These are phyloP conservation scores for Prunella vulgaris DNA, from an alignment of 257 asterid genomes.

Conservation along the genomic window DNA sequence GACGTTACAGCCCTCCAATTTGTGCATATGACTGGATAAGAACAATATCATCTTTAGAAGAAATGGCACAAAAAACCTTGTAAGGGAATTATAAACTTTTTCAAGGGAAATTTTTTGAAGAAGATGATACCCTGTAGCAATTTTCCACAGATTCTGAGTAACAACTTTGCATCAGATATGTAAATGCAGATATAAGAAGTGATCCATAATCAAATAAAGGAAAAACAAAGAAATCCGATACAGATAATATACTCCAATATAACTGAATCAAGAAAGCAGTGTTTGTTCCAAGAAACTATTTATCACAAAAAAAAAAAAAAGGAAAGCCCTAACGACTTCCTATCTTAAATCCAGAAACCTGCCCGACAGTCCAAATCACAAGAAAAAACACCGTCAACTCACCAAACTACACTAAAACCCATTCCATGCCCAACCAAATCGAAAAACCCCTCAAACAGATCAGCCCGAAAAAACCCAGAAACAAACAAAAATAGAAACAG, in stretches of 20 bases:
- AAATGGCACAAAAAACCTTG: constrained; percentile 5
- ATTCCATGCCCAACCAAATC: background rate
- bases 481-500: background rate
- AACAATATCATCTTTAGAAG: too few relatives aligned
- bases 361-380: constrained; percentile 19
- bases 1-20: constrained; percentile 3
- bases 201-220: constrained; percentile 5
- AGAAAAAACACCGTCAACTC: background rate
- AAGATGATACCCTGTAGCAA: background rate
- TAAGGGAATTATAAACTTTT: background rate
- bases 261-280: constrained; percentile 6
- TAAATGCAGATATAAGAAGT: constrained; percentile 4
- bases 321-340: background rate
- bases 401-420: constrained; percentile 13
- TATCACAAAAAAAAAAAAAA: background rate
- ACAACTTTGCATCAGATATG: constrained; percentile 15
- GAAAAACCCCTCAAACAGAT: constrained; percentile 18
- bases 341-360: constrained; percentile 9
- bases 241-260: background rate
- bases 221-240: background rate
- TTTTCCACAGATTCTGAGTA: background rate
- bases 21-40: too few relatives aligned
- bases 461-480: constrained; percentile 1
- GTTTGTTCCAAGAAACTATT: background rate
- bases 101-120: background rate